Conservation (phyloP, 768 basidiomycete genomes). For the Tulasnella sp. region DNA sequence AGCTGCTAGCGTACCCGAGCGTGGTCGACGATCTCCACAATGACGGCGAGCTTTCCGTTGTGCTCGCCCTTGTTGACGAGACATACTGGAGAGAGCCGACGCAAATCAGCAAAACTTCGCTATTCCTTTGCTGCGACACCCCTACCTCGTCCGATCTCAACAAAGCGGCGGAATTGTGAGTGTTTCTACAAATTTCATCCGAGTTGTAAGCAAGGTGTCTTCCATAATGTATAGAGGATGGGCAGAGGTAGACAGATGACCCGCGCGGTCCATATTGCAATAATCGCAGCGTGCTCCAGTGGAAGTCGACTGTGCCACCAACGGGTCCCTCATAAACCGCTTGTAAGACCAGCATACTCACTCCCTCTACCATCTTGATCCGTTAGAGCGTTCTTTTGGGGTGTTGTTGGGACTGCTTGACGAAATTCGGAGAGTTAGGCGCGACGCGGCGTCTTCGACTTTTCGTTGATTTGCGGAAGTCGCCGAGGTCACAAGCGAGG, state of each 20-base stretch:
- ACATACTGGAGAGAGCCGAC: slow-evolving; percentile 47
- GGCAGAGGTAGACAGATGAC: neutral
- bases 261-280: neutral
- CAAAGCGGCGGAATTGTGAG: slow-evolving; percentile 92
- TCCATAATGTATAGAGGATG: neutral
- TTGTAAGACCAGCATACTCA: neutral
- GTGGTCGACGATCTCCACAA: slow-evolving; percentile 98
- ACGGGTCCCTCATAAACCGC: neutral
- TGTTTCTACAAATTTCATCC: slow-evolving; percentile 44
- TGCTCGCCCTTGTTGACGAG: slow-evolving; percentile 84
- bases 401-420: neutral
- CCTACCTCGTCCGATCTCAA: slow-evolving; percentile 92
- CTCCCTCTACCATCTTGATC: neutral
- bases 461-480: neutral
- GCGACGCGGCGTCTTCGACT: neutral
- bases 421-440: neutral
- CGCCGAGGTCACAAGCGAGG: neutral
- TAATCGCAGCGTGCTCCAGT: neutral
- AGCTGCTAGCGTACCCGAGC: slow-evolving; percentile 59
- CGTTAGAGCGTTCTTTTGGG: neutral
- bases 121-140: neutral
- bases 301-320: neutral
- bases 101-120: neutral
- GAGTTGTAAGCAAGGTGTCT: no score
- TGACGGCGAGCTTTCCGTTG: slow-evolving; percentile 84